Base-by-base conservation (phyloP, 768 basidiomycete genomes). In the Trametes villosa region DNA sequence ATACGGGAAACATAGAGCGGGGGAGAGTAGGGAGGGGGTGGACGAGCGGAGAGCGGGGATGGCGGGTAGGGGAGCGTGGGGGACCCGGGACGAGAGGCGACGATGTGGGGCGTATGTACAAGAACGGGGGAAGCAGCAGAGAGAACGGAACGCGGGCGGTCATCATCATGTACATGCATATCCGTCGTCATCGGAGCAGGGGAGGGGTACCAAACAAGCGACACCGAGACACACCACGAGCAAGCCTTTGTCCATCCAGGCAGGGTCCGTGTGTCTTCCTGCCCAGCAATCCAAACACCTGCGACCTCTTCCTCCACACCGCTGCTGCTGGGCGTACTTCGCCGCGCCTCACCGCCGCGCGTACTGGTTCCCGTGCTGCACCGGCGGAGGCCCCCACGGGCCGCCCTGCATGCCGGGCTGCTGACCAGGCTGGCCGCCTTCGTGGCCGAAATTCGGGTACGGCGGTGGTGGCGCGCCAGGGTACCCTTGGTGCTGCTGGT, bases 291-390 rank as follows among this genome's bases (percentile, higher is more conserved):
- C 54, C 48, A 51, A 31, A 34, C 42, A 60, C 57, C 62, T 41
- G 41, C 34, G 9, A 22, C 20, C n/a, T 4, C 29, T 45, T n/a
- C 58, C 24, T 53, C 29, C 34, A 41, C 38, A 27, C 57, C 36
- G n/a, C 36, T 18, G n/a, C 36, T 13, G 36, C 36, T n/a, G n/a
- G n/a, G n/a, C n/a, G 36, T 18, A 38, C 36, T 38, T 38, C 5
- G 36, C 13, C 36, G 36, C 36, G 36, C 12, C 42, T 57, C 41
- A 69, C 59, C 71, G 66, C 50, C 68, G 47, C 17, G 53, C 64
- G 59, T 72, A 72, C 58, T 70, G 71, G 59, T 53, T 63, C 20
- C 61, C 48, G 62, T 69, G 71, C 64, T 68, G 70, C 59, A 72
- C 70, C 26, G 56, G 59, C 18, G 67, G 71, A 36, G 62, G 57